Conservation (phyloP, 192 early-diverging fungal species). For the Helicostylum pulchrum region DNA sequence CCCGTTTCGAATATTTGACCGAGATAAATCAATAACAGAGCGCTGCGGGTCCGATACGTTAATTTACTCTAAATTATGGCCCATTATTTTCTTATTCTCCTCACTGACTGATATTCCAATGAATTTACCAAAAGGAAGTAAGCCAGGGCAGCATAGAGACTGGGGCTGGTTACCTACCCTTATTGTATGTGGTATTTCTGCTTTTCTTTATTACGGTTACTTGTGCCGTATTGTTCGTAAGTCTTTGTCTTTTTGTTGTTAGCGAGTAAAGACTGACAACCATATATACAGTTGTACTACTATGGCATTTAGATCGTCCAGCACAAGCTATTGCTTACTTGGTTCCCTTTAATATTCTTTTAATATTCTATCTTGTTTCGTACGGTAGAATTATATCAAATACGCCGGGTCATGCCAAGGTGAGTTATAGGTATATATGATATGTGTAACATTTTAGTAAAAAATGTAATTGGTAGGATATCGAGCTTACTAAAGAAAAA, state of each 20-base stretch:
- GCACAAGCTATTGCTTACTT: constrained; percentile 35
- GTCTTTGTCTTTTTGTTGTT: too few species aligned
- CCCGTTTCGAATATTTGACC: too few species aligned
- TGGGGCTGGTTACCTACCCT: constrained; percentile 30
- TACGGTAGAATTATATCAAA: constrained; percentile 41
- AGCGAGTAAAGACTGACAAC: too few species aligned
- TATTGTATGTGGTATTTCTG: constrained; percentile 18
- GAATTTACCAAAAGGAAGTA: constrained; percentile 22
- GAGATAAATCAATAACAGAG: too few species aligned
- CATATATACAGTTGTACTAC: constrained; percentile 18
- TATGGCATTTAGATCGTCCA: constrained; percentile 1
- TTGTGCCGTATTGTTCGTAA: constrained; percentile 23
- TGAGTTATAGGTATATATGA: background rate
- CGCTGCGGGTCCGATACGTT: constrained; percentile 8
- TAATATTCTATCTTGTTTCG: constrained; percentile 38
- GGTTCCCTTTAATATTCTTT: constrained; percentile 29
- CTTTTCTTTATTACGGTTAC: constrained; percentile 26
- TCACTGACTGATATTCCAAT: constrained; percentile 23
- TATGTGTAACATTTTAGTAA: background rate
- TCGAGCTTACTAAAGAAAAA: background rate
- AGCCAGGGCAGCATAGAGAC: constrained; percentile 24
- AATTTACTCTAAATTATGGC: constrained; percentile 16
- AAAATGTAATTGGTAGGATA: background rate
- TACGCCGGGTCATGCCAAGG: constrained; percentile 42
- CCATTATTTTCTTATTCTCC: constrained; percentile 23